Base-by-base conservation (phyloP, 2,329 filamentous ascomycete species). In the Neoascochyta sp. region DNA sequence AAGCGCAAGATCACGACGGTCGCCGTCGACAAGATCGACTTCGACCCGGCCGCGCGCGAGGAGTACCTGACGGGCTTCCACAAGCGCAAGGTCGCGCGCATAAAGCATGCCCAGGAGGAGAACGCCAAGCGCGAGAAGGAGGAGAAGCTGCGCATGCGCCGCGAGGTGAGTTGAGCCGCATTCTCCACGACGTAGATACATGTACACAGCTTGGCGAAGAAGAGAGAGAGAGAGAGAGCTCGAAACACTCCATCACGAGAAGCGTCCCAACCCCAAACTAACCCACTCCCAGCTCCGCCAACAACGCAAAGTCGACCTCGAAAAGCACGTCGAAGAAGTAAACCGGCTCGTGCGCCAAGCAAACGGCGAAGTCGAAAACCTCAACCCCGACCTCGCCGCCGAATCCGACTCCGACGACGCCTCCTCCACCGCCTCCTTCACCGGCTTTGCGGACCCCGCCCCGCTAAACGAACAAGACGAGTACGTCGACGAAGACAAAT, bases 11-110 rank as follows among this genome's bases (percentile, higher is more conserved):
- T 52, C 29, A 43, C 41, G 26, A 86, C 83, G 61, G 49, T 65
- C 62, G 60, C 72, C 9, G 71, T 86, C 38, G 86, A 89, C 55
- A 86, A 94, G 60, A 83, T 98, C 62, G 78, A 71, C 29, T 98
- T 96, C 67, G 88, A 98, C 67, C 68, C 75, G 39, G 73, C 74
- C 39, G 85, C 85, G 24, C 81, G 92, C 44, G 70, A 83, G 44
- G 88, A 96, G 55, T 98, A 86, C 59, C 73, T 98, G 35, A 95
- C 88, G 0, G 92, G 92, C 3, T 98, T 98, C 66, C 89, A 90
- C 70, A 98, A 96, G 73, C 83, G 92, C 63, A 96, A 95, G 64
- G 68, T 85, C 30, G 83, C 87, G 61, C 77, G 92, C 20, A 80
- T 81, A 46, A 93, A 94, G 68, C 73, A 81, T 63, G 90, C 90